phyloP scores from a whole-genome alignment of 129 eudicot species.

The Helianthus tuberosus region DNA sequence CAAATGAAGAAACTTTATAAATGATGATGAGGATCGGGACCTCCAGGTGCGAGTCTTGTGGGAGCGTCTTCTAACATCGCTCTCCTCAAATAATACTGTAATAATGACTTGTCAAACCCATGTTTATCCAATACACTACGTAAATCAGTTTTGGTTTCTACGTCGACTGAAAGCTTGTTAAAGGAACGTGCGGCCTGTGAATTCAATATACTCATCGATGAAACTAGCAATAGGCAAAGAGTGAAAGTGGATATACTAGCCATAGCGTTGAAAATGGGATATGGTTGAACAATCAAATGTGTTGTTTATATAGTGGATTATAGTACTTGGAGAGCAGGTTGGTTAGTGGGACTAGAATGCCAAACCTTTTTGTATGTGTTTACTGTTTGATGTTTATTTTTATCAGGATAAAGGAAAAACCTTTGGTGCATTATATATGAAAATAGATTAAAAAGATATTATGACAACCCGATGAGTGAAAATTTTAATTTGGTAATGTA shows the following conservation, averaged over 20 bases:
- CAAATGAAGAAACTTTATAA: background rate
- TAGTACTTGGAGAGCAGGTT: background rate
- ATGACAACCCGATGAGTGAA: background rate
- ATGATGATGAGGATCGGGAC: constrained; percentile 61
- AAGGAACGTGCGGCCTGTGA: constrained; percentile 19
- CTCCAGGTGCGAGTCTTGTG: constrained; percentile 45
- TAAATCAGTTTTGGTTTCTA: constrained; percentile 5
- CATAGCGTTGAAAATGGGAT: constrained; percentile 14
- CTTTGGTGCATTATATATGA: background rate
- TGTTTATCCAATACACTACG: constrained; percentile 14
- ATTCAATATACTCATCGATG: constrained; percentile 1
- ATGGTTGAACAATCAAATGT: constrained; percentile 8
- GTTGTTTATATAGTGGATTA: constrained; percentile 24
- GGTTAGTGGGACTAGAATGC: constrained; percentile 14
- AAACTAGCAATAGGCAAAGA: constrained; percentile 11
- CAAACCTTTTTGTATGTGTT: background rate
- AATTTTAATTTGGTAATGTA: too few species aligned
- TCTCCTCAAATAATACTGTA: constrained; percentile 40
- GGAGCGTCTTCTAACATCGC: constrained; percentile 34
- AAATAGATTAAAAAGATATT: background rate
- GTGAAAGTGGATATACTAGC: constrained; percentile 17
- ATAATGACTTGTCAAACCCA: constrained; percentile 33
- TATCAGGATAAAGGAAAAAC: background rate
- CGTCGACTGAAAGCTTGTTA: background rate
- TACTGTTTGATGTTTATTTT: too few species aligned